Evolutionary conservation across 805 yeast genomes (phyloP).

Genomic region (Saturnispora diversa): DNA sequence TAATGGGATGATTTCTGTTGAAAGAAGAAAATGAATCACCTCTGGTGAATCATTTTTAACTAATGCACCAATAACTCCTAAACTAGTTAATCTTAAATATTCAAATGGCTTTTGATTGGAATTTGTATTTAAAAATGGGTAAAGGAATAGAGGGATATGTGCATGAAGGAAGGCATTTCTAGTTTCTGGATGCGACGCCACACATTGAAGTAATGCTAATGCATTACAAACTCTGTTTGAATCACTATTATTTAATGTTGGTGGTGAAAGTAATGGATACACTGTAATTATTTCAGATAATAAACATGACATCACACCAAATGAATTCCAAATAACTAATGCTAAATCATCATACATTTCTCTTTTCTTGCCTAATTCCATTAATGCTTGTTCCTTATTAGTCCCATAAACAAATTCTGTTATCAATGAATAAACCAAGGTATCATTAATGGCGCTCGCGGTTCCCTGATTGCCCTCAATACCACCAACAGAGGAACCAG

Average conservation of each 20-base stretch:
- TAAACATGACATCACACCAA: conserved; percentile 90
- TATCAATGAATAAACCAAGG: conserved; percentile 84
- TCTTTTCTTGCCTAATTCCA: conserved; percentile 88
- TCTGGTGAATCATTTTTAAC: conserved; percentile 95
- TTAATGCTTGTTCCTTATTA: conserved; percentile 83
- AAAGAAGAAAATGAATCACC: conserved; percentile 79
- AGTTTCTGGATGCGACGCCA: conserved; percentile 91
- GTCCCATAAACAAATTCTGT: conserved; percentile 84
- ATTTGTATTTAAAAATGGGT: conserved; percentile 89
- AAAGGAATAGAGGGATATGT: conserved; percentile 83
- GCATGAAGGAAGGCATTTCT: conserved; percentile 79
- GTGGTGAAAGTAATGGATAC: conserved; percentile 84
- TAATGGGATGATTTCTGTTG: conserved; percentile 95
- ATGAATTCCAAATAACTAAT: conserved; percentile 87
- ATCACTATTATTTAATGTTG: conserved; percentile 73
- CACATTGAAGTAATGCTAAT: conserved; percentile 88
- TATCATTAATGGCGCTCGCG: conserved; percentile 52
- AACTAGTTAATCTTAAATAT: conserved; percentile 81
- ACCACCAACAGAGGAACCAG: not conserved
- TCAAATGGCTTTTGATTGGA: conserved; percentile 91
- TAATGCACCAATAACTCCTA: conserved; percentile 94
- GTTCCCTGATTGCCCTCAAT: not conserved
- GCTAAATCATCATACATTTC: conserved; percentile 95
- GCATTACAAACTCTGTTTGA: conserved; percentile 95
- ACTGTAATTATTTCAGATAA: conserved; percentile 85